Base-by-base conservation (phyloP, 192 early-diverging fungal genomes). In the Piromyces sp. region DNA sequence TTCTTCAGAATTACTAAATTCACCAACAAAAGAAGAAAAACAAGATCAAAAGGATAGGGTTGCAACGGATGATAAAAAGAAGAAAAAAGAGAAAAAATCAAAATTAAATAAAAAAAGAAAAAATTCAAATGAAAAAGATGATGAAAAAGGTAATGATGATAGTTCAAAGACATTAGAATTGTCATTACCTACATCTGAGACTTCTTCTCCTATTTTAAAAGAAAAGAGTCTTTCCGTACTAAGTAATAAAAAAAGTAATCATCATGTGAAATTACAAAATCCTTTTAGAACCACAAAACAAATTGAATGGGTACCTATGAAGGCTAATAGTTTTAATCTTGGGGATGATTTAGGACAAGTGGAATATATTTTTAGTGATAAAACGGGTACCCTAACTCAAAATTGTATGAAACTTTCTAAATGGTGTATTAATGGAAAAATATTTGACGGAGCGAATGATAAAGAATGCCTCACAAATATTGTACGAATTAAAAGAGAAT, bases 371-470 rank as follows among this genome's bases (percentile, higher is more conserved):
- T 80, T 86, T 38, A 85, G 81, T 30, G 85, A 86, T 79, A 84
- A 80, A 85, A 91, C 90, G 22, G 90, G 90, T 4, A 91, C 90
- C 11, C 79, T 91, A n/a, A 91, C 90, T 15, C 85, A 84, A 80
- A 91, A 91, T 82, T 85, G 85, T 80, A 90, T 91, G 90, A 68
- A 80, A 13, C 84, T 81, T 19, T 80, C 80, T 30, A 79, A 86
- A 29, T 88, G 86, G 84, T 82, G 42, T 16, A 84, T 85, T 12
- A 84, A 78, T 22, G 79, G 79, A 31, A 58, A 58, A 36, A 30
- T 82, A 81, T 38, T 84, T 84, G 85, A 79, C 81, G 9, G 51
- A 11, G 22, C 19, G 1, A 2, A 80, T 38, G 22, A 31, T n/a
- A 26, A 26, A 4, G n/a, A 80, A 38, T 30, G 81, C 28, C 12